Conservation (phyloP, 2,329 filamentous ascomycete genomes). For the Penicillium corylophilum region DNA sequence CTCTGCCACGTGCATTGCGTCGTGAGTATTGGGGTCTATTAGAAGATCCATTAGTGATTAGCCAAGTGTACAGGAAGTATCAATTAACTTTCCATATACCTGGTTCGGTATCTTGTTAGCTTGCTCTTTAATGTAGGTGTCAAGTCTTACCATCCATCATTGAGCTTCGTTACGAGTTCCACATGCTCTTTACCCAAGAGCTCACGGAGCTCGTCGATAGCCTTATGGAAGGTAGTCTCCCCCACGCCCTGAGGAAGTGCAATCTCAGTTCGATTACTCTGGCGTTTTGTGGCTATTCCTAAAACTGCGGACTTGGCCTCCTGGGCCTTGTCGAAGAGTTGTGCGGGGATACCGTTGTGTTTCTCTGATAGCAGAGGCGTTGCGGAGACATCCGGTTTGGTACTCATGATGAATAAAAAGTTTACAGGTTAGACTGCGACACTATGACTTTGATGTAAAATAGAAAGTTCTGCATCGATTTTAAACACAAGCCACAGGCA, state of each 20-base stretch:
- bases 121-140: not conserved
- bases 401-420: not conserved
- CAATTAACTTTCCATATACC: constrained; percentile 9
- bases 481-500: not conserved
- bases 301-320: constrained; percentile 8
- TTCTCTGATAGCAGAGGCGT: constrained; percentile 4
- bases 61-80: too few species aligned
- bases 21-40: constrained; percentile 11
- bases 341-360: constrained; percentile 5
- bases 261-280: not conserved
- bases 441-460: not conserved
- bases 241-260: constrained; percentile 3
- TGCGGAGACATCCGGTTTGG: not conserved
- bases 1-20: constrained; percentile 9
- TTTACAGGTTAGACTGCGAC: not conserved
- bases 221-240: not conserved
- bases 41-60: not conserved
- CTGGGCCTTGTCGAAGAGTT: constrained; percentile 8
- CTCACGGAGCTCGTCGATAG: constrained; percentile 2
- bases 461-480: not conserved
- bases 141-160: constrained; percentile 5
- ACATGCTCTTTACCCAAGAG: constrained; percentile 3
- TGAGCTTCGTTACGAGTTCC: constrained; percentile 4
- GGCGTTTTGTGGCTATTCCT: constrained; percentile 5
- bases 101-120: not conserved